Conservation (phyloP, 1,284 basidiomycete species). For the Megacollybia platyphylla region DNA sequence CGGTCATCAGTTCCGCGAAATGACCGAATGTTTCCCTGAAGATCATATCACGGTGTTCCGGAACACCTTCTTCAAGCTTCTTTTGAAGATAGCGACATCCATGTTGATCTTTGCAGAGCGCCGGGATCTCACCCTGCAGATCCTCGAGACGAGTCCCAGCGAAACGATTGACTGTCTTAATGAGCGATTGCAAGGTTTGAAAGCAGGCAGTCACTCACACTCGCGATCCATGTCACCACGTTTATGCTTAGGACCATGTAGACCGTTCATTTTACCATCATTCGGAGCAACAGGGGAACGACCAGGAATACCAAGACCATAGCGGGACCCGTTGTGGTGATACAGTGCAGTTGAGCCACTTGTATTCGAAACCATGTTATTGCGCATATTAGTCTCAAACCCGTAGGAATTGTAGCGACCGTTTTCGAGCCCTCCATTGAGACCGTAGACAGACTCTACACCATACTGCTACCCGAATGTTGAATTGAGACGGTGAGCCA, state of each 20-base stretch:
- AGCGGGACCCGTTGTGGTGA: conserved; percentile 66
- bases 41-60: conserved; percentile 97
- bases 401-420: conserved; percentile 53
- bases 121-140: conserved; percentile 86
- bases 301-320: conserved; percentile 50
- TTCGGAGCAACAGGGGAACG: conserved; percentile 29
- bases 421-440: conserved; percentile 36
- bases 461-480: conserved; percentile 33
- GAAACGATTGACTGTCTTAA: conserved; percentile 75
- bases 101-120: conserved; percentile 97
- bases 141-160: conserved; percentile 93
- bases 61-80: conserved; percentile 93
- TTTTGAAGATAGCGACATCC: conserved; percentile 98
- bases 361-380: conserved; percentile 29
- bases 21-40: conserved; percentile 97
- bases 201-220: conserved; percentile 30
- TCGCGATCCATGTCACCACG: conserved; percentile 87
- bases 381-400: conserved; percentile 38
- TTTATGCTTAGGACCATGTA: conserved; percentile 88
- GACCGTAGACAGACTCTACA: conserved; percentile 45
- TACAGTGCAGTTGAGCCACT: conserved; percentile 74
- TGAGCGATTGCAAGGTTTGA: conserved; percentile 1
- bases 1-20: conserved; percentile 98
- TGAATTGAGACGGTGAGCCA: conserved; percentile 5
- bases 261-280: conserved; percentile 75